Evolutionary conservation across 768 basidiomycete species (phyloP).

Genomic region (Naganishia vaughanmartiniae): DNA sequence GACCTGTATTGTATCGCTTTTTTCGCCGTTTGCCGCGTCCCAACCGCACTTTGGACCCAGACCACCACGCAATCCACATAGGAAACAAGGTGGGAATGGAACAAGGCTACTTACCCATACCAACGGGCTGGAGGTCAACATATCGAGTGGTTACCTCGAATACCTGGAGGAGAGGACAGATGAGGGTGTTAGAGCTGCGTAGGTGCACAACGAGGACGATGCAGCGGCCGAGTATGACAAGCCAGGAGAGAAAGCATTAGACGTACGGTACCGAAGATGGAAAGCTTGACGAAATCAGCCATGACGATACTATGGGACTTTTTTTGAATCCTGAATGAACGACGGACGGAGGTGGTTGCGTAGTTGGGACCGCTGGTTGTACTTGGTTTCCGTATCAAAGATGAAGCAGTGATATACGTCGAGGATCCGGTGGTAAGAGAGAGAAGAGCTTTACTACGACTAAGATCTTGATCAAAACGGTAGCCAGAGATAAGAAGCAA

Average conservation of each 20-base stretch:
- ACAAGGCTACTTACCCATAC: conserved; percentile 69
- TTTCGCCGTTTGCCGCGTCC: too few species aligned
- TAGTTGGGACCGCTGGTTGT: too few species aligned
- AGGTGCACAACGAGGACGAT: not conserved
- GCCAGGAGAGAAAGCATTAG: not conserved
- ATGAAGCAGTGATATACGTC: too few species aligned
- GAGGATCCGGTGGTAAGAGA: too few species aligned
- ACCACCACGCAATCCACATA: not conserved
- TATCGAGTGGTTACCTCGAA: conserved; percentile 91
- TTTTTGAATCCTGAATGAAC: not conserved
- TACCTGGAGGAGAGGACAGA: conserved; percentile 37
- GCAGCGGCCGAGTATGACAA: not conserved
- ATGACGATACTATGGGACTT: conserved; percentile 28
- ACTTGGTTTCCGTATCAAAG: too few species aligned
- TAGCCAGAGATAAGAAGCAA: too few species aligned
- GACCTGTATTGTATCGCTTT: too few species aligned
- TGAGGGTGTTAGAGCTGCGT: not conserved
- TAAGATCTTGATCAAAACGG: too few species aligned
- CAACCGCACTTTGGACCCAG: too few species aligned
- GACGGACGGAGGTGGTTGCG: too few species aligned
- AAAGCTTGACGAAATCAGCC: conserved; percentile 81
- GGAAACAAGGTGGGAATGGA: conserved; percentile 44
- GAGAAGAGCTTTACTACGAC: too few species aligned
- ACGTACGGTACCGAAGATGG: conserved; percentile 90
- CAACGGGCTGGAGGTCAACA: conserved; percentile 97